Evolutionary conservation across 306 rosid species (phyloP).

Genomic region (Medicago arabica): DNA sequence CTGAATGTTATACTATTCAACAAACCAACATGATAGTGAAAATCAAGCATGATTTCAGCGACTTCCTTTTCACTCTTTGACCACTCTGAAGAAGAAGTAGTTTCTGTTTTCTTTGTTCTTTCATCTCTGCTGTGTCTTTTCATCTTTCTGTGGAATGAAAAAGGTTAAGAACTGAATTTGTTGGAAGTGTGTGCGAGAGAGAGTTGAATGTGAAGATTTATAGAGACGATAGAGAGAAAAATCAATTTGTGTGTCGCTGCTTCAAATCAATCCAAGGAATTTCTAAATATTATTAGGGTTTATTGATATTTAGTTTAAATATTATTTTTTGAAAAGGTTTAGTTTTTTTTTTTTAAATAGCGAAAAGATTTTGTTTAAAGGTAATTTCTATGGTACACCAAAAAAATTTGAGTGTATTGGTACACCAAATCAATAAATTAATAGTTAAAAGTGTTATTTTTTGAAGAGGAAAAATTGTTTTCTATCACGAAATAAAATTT

Average conservation of each 20-base stretch:
- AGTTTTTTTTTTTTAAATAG: too few species aligned
- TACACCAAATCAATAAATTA: too few species aligned
- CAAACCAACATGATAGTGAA: background rate
- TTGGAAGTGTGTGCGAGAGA: background rate
- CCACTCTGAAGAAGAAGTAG: background rate
- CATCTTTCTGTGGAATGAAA: too few species aligned
- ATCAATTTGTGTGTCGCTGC: background rate
- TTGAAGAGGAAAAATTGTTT: too few species aligned
- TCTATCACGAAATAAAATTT: too few species aligned
- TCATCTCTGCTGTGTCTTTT: background rate
- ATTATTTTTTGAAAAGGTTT: too few species aligned
- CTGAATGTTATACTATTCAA: background rate
- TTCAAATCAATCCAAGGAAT: background rate
- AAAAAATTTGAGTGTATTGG: too few species aligned
- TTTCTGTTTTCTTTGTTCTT: background rate
- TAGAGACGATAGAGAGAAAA: background rate
- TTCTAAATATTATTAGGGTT: background rate
- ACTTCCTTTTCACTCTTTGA: background rate
- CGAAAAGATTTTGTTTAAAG: too few species aligned
- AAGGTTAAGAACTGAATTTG: background rate
- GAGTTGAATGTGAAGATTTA: too few species aligned
- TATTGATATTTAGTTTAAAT: too few species aligned
- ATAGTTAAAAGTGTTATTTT: too few species aligned
- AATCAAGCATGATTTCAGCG: conserved; percentile 1
- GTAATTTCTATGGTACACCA: too few species aligned